A percentile compares a stretch with the other conserved stretches of the same genome.
These are phyloP conservation scores for Oryza glaberrima DNA, from an alignment of 176 grass and related monocot genomes.

Conservation along the genomic window DNA sequence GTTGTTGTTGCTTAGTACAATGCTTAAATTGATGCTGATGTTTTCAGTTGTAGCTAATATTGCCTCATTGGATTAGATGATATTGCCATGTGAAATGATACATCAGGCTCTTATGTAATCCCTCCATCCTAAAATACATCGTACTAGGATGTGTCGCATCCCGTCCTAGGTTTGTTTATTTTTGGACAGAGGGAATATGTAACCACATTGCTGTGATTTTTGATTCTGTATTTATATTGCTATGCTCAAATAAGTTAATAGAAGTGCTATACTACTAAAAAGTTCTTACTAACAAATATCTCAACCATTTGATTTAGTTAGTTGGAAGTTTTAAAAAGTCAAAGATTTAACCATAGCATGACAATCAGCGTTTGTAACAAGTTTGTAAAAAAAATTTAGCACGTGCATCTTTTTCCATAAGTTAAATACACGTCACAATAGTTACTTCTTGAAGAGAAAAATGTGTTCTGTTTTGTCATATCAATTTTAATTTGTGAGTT, in stretches of 20 bases:
- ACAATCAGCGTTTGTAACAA: no score
- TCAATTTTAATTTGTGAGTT: conserved; percentile 1
- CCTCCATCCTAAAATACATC: no score
- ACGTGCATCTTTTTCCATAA: neutral
- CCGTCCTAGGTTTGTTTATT: no score
- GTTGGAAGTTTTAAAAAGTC: no score
- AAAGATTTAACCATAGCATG: no score
- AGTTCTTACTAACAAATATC: no score
- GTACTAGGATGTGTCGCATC: no score
- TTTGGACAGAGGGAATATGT: neutral
- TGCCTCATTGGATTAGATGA: neutral
- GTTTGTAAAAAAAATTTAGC: no score
- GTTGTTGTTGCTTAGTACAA: neutral
- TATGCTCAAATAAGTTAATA: neutral
- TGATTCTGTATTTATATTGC: neutral
- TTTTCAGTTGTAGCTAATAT: neutral
- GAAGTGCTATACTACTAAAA: no score
- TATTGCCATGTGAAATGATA: conserved; percentile 11
- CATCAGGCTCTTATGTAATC: neutral
- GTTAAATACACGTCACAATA: neutral
- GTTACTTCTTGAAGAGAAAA: conserved; percentile 1
- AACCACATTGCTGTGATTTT: neutral
- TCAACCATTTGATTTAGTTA: no score
- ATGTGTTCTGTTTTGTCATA: neutral
- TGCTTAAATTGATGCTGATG: neutral